phyloP scores from a whole-genome alignment of 2,329 filamentous ascomycete genomes.

The Leptographium radiaticola region DNA sequence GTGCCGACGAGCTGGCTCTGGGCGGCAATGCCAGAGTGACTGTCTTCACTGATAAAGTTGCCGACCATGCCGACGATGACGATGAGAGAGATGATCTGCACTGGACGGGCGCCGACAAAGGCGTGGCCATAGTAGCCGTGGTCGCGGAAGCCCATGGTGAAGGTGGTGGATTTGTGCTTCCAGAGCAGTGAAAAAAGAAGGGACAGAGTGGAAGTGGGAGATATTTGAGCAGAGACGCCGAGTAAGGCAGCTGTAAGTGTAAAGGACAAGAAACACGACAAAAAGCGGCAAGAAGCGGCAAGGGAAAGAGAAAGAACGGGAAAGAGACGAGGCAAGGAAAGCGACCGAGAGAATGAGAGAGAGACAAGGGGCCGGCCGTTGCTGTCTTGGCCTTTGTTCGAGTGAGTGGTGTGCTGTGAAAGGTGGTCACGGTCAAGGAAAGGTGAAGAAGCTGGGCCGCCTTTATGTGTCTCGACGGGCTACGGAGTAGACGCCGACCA shows the following conservation, averaged over 20 bases:
- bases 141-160: conserved; percentile 16
- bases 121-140: conserved; percentile 44
- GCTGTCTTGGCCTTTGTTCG: too few relatives aligned
- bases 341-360: background rate
- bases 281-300: background rate
- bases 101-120: conserved; percentile 59
- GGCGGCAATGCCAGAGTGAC: conserved; percentile 48
- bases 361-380: background rate
- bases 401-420: too few relatives aligned
- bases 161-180: too few relatives aligned
- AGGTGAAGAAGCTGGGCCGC: too few relatives aligned
- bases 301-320: background rate
- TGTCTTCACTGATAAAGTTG: conserved; percentile 71
- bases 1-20: conserved; percentile 66
- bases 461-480: too few relatives aligned
- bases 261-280: background rate
- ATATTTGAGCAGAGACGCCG: background rate
- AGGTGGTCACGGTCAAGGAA: too few relatives aligned
- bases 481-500: too few relatives aligned
- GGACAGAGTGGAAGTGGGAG: background rate
- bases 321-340: background rate
- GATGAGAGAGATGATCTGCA: conserved; percentile 61
- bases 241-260: background rate
- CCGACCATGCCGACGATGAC: conserved; percentile 67
- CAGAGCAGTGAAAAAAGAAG: background rate